phyloP scores from a whole-genome alignment of 495 filamentous ascomycete genomes.

The Annulohypoxylon nitens region DNA sequence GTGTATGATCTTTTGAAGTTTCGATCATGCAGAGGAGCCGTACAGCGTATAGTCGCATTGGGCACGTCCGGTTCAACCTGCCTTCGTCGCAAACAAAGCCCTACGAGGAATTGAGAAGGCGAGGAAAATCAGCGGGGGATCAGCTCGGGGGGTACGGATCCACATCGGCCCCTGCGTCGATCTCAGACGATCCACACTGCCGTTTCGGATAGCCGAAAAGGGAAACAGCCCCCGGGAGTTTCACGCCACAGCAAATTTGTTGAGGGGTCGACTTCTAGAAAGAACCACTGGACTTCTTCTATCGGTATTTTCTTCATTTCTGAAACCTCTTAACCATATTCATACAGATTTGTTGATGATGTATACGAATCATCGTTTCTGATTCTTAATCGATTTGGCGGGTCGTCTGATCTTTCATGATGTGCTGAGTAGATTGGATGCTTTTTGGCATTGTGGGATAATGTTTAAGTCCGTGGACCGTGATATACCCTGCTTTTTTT shows the following conservation, averaged over 20 bases:
- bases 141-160: conserved; percentile 28
- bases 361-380: conserved; percentile 5
- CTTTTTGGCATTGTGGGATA: neutral
- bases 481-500: neutral
- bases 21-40: conserved; percentile 12
- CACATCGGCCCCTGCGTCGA: conserved; percentile 37
- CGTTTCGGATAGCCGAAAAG: conserved; percentile 44
- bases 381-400: conserved; percentile 2
- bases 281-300: neutral
- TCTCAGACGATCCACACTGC: conserved; percentile 33
- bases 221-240: conserved; percentile 22
- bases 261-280: conserved; percentile 24
- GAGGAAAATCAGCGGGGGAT: conserved; percentile 43
- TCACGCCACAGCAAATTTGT: conserved; percentile 1
- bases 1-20: conserved; percentile 14
- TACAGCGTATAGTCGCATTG: neutral
- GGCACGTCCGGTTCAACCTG: conserved; percentile 33
- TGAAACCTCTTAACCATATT: conserved; percentile 19
- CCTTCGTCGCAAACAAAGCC: neutral
- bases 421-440: conserved; percentile 1
- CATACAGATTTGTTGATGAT: neutral
- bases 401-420: conserved; percentile 26
- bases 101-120: conserved; percentile 4
- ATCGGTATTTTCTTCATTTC: conserved; percentile 8
- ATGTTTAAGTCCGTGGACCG: neutral